Conservation (phyloP, 768 basidiomycete genomes). For the Flagelloscypha sp. region DNA sequence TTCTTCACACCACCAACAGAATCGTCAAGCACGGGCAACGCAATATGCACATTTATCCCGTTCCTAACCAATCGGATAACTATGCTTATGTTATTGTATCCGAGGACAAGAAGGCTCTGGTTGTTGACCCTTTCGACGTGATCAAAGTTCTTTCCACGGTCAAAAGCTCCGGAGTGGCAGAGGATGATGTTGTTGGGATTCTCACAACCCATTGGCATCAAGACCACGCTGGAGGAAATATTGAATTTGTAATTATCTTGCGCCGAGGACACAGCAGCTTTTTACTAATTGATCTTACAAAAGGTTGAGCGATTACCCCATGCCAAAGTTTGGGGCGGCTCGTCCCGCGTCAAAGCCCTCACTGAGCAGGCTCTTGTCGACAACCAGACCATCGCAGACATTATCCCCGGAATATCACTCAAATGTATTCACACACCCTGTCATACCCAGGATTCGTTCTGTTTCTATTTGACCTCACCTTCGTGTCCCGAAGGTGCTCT, state of each 20-base stretch:
- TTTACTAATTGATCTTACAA: not conserved
- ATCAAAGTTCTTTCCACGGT: conserved; percentile 60
- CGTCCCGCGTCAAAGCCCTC: conserved; percentile 51
- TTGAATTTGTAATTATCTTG: not conserved
- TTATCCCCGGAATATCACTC: conserved; percentile 50
- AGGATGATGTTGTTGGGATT: conserved; percentile 57
- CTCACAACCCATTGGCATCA: conserved; percentile 91
- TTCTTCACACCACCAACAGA: conserved; percentile 2
- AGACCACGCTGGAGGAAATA: conserved; percentile 86
- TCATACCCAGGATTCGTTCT: conserved; percentile 96
- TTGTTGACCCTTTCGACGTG: conserved; percentile 75
- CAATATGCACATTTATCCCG: conserved; percentile 67
- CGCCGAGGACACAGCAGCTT: not conserved
- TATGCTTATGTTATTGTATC: conserved; percentile 82
- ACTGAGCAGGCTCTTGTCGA: conserved; percentile 68
- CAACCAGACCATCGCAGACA: conserved; percentile 64
- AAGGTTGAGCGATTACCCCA: conserved; percentile 36
- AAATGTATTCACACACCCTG: conserved; percentile 78
- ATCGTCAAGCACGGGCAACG: conserved; percentile 11
- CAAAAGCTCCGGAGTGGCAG: conserved; percentile 33
- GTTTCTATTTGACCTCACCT: conserved; percentile 65
- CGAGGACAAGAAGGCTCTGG: conserved; percentile 59
- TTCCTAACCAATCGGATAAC: conserved; percentile 76
- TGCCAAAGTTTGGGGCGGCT: conserved; percentile 75
- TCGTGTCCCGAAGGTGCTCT: conserved; percentile 52